Percentiles rank a stretch among this genome's conserved stretches.
phyloP scores from a whole-genome alignment of 2,329 filamentous ascomycete genomes.

The Blastomyces gilchristii region DNA sequence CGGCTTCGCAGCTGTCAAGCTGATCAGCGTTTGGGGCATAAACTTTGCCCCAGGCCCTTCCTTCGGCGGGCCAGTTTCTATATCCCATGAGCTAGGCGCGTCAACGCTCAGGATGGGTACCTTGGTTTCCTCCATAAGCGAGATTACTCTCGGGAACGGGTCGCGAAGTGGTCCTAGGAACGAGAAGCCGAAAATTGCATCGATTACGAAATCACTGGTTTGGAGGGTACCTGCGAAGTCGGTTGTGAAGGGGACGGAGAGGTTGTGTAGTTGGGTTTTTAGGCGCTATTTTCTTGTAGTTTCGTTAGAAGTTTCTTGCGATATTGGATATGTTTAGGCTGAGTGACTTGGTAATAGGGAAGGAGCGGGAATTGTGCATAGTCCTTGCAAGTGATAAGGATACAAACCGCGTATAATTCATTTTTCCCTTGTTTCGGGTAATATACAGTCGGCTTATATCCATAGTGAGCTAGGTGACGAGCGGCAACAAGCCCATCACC shows the following conservation, averaged over 20 bases:
- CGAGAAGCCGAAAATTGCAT: slow-evolving; percentile 93
- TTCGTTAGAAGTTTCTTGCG: neutral
- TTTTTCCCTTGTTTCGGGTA: slow-evolving; percentile 89
- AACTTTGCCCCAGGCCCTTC: slow-evolving; percentile 63
- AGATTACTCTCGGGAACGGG: slow-evolving; percentile 75
- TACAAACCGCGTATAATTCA: slow-evolving; percentile 67
- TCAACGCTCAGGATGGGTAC: slow-evolving; percentile 81
- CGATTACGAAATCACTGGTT: slow-evolving; percentile 69
- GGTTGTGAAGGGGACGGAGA: slow-evolving; percentile 71
- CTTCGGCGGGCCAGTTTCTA: slow-evolving; percentile 70
- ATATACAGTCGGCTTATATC: slow-evolving; percentile 79
- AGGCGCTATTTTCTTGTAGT: slow-evolving; percentile 50
- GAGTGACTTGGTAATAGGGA: neutral
- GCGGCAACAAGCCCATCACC: slow-evolving; percentile 93
- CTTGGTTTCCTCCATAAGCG: slow-evolving; percentile 59
- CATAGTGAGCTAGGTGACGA: slow-evolving; percentile 81
- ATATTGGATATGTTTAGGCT: neutral
- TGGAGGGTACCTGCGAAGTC: slow-evolving; percentile 59
- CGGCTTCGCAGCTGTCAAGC: slow-evolving; percentile 87
- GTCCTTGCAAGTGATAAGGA: neutral
- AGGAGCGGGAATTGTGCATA: slow-evolving; percentile 11
- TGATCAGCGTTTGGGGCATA: slow-evolving; percentile 70
- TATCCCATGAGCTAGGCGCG: slow-evolving; percentile 89
- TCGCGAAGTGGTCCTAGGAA: slow-evolving; percentile 89
- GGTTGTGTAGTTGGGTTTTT: slow-evolving; percentile 70